Evolutionary conservation across 2,329 filamentous ascomycete species (phyloP).

Genomic region (Venturia effusa): DNA sequence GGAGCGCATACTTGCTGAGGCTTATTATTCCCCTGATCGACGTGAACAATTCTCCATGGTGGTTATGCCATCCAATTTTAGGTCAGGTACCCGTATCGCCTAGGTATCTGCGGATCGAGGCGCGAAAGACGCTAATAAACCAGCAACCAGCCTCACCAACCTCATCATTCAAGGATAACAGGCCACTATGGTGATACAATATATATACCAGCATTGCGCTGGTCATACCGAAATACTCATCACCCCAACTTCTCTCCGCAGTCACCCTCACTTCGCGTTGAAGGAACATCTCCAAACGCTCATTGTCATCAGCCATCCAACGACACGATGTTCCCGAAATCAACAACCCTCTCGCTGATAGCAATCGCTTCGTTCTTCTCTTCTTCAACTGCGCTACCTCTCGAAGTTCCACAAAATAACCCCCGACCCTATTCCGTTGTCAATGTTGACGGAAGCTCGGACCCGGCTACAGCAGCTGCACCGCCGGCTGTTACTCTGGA

Average conservation of each 20-base stretch:
- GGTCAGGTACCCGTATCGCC: background rate
- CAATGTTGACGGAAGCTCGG: slow-evolving; percentile 8
- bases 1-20: background rate
- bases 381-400: background rate
- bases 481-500: background rate
- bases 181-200: slow-evolving; percentile 1
- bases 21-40: background rate
- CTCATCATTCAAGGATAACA: background rate
- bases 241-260: background rate
- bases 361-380: slow-evolving; percentile 16
- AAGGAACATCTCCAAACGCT: background rate
- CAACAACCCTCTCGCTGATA: background rate
- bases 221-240: background rate
- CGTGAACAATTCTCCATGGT: background rate
- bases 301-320: background rate
- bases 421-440: background rate
- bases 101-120: background rate
- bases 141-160: slow-evolving; percentile 1
- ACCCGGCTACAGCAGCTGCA: background rate
- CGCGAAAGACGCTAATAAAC: background rate
- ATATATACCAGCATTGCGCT: slow-evolving; percentile 3
- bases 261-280: background rate
- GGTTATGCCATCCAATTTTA: background rate
- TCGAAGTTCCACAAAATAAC: background rate
- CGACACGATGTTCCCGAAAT: background rate